Percentiles rank a stretch among this genome's conserved stretches.
phyloP scores from a whole-genome alignment of 2,329 filamentous ascomycete genomes.

The Calonectria pauciramosa region DNA sequence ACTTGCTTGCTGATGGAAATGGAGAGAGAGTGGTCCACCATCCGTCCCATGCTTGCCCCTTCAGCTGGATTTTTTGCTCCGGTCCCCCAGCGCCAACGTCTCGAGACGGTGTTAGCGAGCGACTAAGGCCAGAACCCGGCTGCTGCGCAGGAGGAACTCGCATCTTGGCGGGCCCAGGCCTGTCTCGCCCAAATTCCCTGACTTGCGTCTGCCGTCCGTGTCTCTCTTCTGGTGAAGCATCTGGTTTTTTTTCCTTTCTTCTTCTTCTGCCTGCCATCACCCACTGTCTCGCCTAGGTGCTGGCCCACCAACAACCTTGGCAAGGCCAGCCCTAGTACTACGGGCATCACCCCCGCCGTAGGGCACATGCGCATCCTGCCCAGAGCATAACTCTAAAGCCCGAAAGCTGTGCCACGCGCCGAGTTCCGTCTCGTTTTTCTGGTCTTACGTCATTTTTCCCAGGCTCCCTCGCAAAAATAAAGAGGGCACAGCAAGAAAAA shows the following conservation, averaged over 20 bases:
- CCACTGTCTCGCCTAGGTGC: background rate
- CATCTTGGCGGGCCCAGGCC: background rate
- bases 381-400: background rate
- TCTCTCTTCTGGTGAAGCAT: background rate
- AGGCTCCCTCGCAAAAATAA: background rate
- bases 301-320: background rate
- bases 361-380: background rate
- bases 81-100: background rate
- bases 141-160: background rate
- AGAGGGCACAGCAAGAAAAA: background rate
- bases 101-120: background rate
- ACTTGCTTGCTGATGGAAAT: background rate
- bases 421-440: constrained; percentile 1
- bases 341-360: background rate
- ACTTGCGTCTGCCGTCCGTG: background rate
- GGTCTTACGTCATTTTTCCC: background rate
- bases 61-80: background rate
- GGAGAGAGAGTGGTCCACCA: background rate
- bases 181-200: background rate
- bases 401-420: background rate
- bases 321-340: background rate
- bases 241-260: no score
- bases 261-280: no score
- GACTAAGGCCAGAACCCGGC: background rate
- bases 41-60: background rate